Evolutionary conservation across 768 basidiomycete species (phyloP).

Genomic region (Hericium rajendrae): DNA sequence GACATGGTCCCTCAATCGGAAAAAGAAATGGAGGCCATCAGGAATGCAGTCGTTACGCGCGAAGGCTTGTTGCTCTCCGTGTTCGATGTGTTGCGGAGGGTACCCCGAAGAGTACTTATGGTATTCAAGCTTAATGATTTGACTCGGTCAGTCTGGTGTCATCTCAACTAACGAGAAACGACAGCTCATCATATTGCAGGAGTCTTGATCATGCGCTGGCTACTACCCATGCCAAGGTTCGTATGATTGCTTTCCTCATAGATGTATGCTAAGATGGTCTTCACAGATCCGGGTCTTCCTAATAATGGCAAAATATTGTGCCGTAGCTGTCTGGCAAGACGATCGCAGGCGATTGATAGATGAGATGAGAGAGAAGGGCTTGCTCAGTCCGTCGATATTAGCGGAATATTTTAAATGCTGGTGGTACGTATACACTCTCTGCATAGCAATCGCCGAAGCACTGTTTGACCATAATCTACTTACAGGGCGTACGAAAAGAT

Average conservation of each 20-base stretch:
- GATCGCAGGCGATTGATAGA: slow-evolving; percentile 31
- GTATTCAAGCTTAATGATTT: slow-evolving; percentile 81
- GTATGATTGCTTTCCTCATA: slow-evolving; percentile 7
- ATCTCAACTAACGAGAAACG: neutral
- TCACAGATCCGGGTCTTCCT: slow-evolving; percentile 74
- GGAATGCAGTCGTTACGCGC: slow-evolving; percentile 69
- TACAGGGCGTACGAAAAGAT: slow-evolving; percentile 50
- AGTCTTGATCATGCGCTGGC: slow-evolving; percentile 76
- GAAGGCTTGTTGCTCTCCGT: slow-evolving; percentile 82
- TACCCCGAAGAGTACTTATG: slow-evolving; percentile 81
- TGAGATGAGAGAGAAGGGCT: slow-evolving; percentile 38
- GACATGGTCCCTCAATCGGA: slow-evolving; percentile 64
- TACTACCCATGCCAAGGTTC: slow-evolving; percentile 77
- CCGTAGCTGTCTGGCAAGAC: slow-evolving; percentile 68
- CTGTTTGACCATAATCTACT: slow-evolving; percentile 2
- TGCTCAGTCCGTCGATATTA: slow-evolving; percentile 38
- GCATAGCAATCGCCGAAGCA: neutral
- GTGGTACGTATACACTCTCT: slow-evolving; percentile 43
- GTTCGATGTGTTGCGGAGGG: slow-evolving; percentile 76
- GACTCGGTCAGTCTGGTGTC: slow-evolving; percentile 41
- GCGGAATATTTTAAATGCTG: slow-evolving; percentile 47
- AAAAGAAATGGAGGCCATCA: slow-evolving; percentile 72
- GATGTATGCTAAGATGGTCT: neutral
- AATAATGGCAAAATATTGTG: slow-evolving; percentile 84
- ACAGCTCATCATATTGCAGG: slow-evolving; percentile 28